phyloP scores from a whole-genome alignment of 2,329 filamentous ascomycete species.

The Colletotrichum camelliae region DNA sequence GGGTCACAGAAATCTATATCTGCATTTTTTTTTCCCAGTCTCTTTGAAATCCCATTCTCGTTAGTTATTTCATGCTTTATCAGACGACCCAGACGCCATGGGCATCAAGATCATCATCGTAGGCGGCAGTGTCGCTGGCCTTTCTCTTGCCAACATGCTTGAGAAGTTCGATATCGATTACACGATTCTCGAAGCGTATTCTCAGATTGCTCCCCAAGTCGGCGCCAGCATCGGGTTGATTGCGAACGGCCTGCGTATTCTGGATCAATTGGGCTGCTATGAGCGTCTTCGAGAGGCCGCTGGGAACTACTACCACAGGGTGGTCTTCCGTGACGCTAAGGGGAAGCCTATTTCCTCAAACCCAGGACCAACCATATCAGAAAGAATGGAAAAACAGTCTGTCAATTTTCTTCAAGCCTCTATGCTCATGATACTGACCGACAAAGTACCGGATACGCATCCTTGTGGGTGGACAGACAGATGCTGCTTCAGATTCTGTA shows the following conservation, averaged over 20 bases:
- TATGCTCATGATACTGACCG: not conserved
- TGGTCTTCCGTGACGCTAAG: not conserved
- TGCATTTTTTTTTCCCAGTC: not conserved
- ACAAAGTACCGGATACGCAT: slow-evolving; percentile 30
- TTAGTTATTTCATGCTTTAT: not conserved
- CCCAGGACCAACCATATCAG: not conserved
- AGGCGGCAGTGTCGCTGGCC: slow-evolving; percentile 54
- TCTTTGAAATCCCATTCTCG: not conserved
- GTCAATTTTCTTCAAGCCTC: not conserved
- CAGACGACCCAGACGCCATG: not conserved
- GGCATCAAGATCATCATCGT: slow-evolving; percentile 48
- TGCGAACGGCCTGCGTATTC: slow-evolving; percentile 46
- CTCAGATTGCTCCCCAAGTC: slow-evolving; percentile 45
- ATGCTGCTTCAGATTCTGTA: slow-evolving; percentile 38
- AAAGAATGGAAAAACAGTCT: not conserved
- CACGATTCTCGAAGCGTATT: slow-evolving; percentile 49
- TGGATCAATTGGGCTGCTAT: slow-evolving; percentile 51
- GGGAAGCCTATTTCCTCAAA: slow-evolving; percentile 24
- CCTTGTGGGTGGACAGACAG: slow-evolving; percentile 41
- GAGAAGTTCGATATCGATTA: slow-evolving; percentile 52
- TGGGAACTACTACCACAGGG: slow-evolving; percentile 6
- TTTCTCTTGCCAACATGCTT: slow-evolving; percentile 38
- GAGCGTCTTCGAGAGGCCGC: slow-evolving; percentile 28
- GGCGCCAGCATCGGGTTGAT: slow-evolving; percentile 53
- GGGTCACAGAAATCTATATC: not conserved